phyloP scores from a whole-genome alignment of 2,329 filamentous ascomycete genomes.

The Trichoderma hamatum region DNA sequence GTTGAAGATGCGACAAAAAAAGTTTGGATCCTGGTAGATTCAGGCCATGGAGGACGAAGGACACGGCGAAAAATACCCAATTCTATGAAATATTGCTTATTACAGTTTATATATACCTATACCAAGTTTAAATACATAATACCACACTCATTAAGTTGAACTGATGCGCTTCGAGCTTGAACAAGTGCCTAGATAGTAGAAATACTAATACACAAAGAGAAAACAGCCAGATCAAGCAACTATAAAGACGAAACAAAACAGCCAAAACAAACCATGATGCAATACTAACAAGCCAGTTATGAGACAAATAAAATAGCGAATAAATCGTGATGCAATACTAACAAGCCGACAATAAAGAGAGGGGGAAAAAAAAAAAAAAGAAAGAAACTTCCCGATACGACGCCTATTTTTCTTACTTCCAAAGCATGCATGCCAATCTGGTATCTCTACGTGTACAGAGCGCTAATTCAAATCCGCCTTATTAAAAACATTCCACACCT shows the following conservation, averaged over 20 bases:
- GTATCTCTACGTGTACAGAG: not conserved
- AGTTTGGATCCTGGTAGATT: constrained; percentile 18
- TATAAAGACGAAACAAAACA: not conserved
- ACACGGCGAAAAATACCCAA: constrained; percentile 26
- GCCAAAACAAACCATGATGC: not conserved
- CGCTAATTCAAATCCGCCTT: constrained; percentile 14
- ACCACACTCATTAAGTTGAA: constrained; percentile 7
- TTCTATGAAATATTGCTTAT: constrained; percentile 19
- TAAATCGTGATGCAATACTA: too few species aligned
- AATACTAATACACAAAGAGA: not conserved
- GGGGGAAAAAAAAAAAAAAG: not conserved
- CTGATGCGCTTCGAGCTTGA: not conserved
- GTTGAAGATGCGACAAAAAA: not conserved
- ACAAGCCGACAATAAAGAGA: not conserved
- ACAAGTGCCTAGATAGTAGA: not conserved
- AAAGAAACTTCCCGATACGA: not conserved
- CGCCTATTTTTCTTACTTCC: not conserved
- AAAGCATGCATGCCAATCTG: not conserved
- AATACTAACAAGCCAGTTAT: not conserved
- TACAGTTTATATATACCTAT: constrained; percentile 2
- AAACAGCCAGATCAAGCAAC: not conserved
- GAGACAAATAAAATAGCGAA: too few species aligned
- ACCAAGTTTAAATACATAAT: constrained; percentile 24
- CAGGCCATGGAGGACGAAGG: constrained; percentile 17
- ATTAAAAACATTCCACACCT: constrained; percentile 39